phyloP scores from a whole-genome alignment of 345 rosid genomes.

The Arabis hirsuta region DNA sequence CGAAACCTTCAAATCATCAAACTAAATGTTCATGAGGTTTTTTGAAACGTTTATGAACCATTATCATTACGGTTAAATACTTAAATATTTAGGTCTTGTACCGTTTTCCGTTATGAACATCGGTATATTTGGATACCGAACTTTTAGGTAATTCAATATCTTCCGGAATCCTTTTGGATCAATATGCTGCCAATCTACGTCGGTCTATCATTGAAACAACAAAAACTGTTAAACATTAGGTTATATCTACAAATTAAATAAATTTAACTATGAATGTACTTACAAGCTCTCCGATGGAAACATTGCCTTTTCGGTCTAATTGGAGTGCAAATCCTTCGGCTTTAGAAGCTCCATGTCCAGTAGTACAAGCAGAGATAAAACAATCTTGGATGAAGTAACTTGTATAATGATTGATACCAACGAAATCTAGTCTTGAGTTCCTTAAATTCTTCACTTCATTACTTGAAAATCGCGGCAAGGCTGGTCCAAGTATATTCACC shows the following conservation, averaged over 20 bases:
- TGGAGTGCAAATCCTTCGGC: slow-evolving; percentile 52
- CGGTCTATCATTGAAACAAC: slow-evolving; percentile 51
- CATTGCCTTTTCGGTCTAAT: slow-evolving; percentile 50
- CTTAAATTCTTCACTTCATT: slow-evolving; percentile 48
- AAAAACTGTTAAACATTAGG: not conserved
- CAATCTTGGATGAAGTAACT: slow-evolving; percentile 64
- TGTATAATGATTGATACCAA: slow-evolving; percentile 68
- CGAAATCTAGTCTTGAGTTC: slow-evolving; percentile 51
- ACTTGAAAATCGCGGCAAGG: slow-evolving; percentile 55
- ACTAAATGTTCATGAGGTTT: not conserved
- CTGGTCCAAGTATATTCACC: slow-evolving; percentile 52
- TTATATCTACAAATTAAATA: not conserved
- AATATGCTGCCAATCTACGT: slow-evolving; percentile 52
- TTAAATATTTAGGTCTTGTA: slow-evolving; percentile 3
- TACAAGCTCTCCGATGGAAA: slow-evolving; percentile 61
- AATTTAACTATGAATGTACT: slow-evolving; percentile 8
- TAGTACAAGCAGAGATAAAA: slow-evolving; percentile 50
- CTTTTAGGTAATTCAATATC: slow-evolving; percentile 51
- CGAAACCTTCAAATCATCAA: slow-evolving; percentile 48
- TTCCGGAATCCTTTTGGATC: slow-evolving; percentile 58
- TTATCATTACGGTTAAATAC: too few species aligned
- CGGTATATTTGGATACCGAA: slow-evolving; percentile 60
- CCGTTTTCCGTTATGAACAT: slow-evolving; percentile 72
- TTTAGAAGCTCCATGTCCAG: slow-evolving; percentile 53
- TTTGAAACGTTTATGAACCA: not conserved